Evolutionary conservation across 2,329 filamentous ascomycete genomes (phyloP).

Genomic region (Emergomyces orientalis): DNA sequence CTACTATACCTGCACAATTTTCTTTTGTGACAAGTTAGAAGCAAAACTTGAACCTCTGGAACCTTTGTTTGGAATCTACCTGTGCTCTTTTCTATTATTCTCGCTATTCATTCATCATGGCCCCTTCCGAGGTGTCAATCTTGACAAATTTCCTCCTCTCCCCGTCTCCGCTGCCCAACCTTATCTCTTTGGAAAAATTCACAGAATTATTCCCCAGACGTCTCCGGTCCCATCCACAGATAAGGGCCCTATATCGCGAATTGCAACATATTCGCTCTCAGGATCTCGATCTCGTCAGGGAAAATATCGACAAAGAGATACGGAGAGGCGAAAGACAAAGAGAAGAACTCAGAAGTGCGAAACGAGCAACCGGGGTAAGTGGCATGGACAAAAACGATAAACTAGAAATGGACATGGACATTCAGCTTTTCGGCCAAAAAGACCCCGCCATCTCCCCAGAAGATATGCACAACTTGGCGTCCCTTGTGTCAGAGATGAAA

Average conservation of each 20-base stretch:
- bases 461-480: conserved; percentile 50
- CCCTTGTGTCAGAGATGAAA: conserved; percentile 61
- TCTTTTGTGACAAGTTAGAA: not conserved
- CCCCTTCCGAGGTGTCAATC: conserved; percentile 65
- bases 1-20: not conserved
- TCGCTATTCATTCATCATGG: conserved; percentile 42
- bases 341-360: conserved; percentile 29
- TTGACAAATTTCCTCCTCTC: conserved; percentile 69
- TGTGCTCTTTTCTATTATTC: not conserved
- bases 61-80: not conserved
- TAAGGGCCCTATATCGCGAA: conserved; percentile 66
- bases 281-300: conserved; percentile 57
- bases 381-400: conserved; percentile 27
- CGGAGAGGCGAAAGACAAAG: conserved; percentile 30
- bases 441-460: conserved; percentile 25
- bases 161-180: conserved; percentile 62
- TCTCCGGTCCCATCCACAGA: conserved; percentile 55
- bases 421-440: conserved; percentile 50
- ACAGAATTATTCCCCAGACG: conserved; percentile 63
- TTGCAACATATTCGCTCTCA: conserved; percentile 64
- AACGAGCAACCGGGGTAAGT: conserved; percentile 26
- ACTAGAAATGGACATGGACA: conserved; percentile 38
- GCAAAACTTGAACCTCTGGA: not conserved
- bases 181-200: conserved; percentile 67
- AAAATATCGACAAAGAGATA: conserved; percentile 38